A percentile compares a stretch with the other conserved stretches of the same genome.
These are phyloP conservation scores for Sporothrix pallida DNA, from an alignment of 2,329 filamentous ascomycete genomes.

Conservation along the genomic window DNA sequence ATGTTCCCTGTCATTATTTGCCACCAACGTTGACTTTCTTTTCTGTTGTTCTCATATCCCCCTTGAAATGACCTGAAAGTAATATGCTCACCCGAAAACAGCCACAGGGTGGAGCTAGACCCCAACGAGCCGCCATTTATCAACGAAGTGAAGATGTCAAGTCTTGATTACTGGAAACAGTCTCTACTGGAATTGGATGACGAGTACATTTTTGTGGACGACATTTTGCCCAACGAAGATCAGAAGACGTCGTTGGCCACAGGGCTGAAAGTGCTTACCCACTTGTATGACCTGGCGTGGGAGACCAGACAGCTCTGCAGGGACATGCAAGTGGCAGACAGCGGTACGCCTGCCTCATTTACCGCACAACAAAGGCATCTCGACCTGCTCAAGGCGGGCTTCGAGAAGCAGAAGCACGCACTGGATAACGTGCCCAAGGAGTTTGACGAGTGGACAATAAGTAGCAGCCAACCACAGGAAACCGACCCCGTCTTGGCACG, in stretches of 20 bases:
- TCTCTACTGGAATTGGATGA: background rate
- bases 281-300: background rate
- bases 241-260: slow-evolving; percentile 4
- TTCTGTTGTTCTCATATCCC: background rate
- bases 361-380: background rate
- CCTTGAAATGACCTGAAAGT: background rate
- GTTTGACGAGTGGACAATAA: slow-evolving; percentile 18
- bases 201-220: background rate
- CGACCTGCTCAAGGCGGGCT: slow-evolving; percentile 14
- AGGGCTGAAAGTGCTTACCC: background rate
- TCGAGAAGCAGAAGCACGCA: slow-evolving; percentile 13
- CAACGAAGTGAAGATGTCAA: background rate
- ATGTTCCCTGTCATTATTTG: background rate
- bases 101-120: background rate
- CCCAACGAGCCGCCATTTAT: background rate
- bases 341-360: background rate
- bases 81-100: background rate
- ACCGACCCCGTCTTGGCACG: background rate
- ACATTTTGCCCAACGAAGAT: background rate
- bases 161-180: background rate
- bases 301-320: background rate
- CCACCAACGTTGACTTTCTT: background rate
- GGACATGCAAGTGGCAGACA: background rate
- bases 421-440: slow-evolving; percentile 17
- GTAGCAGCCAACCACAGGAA: background rate